Conservation (phyloP, 371 early-diverging fungal species). For the Lichtheimia hyalospora region DNA sequence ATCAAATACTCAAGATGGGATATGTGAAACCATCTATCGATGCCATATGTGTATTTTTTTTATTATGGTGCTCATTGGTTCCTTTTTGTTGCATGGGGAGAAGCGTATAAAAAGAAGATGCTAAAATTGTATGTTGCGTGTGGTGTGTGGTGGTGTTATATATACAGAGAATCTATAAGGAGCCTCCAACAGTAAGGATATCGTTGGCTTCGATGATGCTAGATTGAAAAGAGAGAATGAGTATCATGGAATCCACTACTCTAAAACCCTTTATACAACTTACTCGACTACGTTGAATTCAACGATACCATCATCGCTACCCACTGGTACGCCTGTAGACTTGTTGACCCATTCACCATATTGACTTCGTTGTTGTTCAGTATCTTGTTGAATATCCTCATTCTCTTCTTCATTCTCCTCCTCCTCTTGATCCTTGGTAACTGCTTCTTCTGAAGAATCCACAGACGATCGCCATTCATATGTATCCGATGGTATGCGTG, state of each 20-base stretch:
- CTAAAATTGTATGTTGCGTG: no score
- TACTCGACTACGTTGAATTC: slow-evolving; percentile 66
- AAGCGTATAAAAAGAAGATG: no score
- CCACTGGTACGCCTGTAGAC: slow-evolving; percentile 51
- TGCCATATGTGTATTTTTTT: no score
- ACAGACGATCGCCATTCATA: slow-evolving; percentile 67
- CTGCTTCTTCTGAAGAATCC: slow-evolving; percentile 15
- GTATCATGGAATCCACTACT: background rate
- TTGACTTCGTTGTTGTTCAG: slow-evolving; percentile 34
- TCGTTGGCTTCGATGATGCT: slow-evolving; percentile 75
- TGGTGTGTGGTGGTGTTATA: no score
- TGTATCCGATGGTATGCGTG: slow-evolving; percentile 71
- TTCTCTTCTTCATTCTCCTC: slow-evolving; percentile 18
- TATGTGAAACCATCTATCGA: no score
- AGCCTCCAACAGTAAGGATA: slow-evolving; percentile 75
- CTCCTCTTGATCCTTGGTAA: slow-evolving; percentile 18
- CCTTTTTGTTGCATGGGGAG: no score
- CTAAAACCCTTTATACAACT: slow-evolving; percentile 17
- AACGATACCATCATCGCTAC: slow-evolving; percentile 55
- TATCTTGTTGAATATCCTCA: slow-evolving; percentile 9
- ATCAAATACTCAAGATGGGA: no score
- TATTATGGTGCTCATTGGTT: no score
- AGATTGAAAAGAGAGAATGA: no score
- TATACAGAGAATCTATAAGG: slow-evolving; percentile 32
- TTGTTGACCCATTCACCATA: slow-evolving; percentile 65